phyloP scores from a whole-genome alignment of 352 stramenopile species.

The Pythium dissimile region DNA sequence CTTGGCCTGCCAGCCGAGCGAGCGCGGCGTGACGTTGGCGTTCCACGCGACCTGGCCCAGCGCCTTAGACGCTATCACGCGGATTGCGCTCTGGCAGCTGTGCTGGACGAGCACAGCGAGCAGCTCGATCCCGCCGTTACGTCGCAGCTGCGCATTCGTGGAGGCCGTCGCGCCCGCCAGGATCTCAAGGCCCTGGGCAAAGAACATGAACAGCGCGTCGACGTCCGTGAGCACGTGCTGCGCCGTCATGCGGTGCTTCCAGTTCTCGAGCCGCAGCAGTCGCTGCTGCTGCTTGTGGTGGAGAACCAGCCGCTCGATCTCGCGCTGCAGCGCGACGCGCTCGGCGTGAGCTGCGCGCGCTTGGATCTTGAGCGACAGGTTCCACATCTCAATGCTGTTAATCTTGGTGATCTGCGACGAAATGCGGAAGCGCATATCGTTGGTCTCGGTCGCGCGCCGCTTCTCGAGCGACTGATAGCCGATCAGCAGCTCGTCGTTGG shows the following conservation, averaged over 20 bases:
- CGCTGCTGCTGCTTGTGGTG: constrained; percentile 70
- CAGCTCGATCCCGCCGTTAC: constrained; percentile 65
- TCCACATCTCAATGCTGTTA: constrained; percentile 81
- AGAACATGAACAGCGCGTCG: constrained; percentile 64
- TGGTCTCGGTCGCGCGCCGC: constrained; percentile 63
- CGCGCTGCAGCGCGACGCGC: constrained; percentile 41
- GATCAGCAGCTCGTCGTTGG: constrained; percentile 66
- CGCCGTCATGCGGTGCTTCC: constrained; percentile 61
- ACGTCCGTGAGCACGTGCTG: constrained; percentile 68
- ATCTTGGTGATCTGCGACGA: constrained; percentile 62
- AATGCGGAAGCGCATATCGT: constrained; percentile 79
- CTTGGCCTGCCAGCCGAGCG: constrained; percentile 68
- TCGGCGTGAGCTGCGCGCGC: constrained; percentile 54
- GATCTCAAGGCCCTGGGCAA: constrained; percentile 52
- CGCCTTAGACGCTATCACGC: constrained; percentile 44
- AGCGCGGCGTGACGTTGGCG: constrained; percentile 46
- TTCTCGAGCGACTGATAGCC: constrained; percentile 67
- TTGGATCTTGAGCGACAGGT: constrained; percentile 67
- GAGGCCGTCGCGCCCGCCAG: constrained; percentile 42
- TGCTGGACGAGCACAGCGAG: constrained; percentile 42
- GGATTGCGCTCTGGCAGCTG: constrained; percentile 31
- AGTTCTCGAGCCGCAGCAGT: constrained; percentile 58
- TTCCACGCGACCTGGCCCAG: constrained; percentile 69
- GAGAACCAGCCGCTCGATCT: constrained; percentile 34
- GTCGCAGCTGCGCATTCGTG: constrained; percentile 49